Evolutionary conservation across 345 rosid species (phyloP).

Genomic region (Combretum micranthum): DNA sequence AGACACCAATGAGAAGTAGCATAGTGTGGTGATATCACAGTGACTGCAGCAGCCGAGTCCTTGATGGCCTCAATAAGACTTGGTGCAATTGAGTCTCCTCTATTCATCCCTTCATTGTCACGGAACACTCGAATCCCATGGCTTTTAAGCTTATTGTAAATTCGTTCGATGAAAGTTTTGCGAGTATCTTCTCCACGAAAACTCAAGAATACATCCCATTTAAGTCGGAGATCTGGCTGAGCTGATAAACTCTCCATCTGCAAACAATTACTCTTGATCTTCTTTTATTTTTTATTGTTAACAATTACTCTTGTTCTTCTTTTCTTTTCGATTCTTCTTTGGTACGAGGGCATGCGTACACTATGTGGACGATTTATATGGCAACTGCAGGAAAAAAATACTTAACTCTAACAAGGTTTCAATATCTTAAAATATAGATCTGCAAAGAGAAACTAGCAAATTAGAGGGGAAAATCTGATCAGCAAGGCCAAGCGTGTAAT

Average conservation of each 20-base stretch:
- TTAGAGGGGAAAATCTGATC: no score
- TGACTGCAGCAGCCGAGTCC: constrained; percentile 16
- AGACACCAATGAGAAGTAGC: constrained; percentile 24
- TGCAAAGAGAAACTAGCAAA: no score
- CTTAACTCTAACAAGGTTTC: no score
- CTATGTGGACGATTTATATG: no score
- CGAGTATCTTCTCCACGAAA: constrained; percentile 29
- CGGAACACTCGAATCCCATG: constrained; percentile 11
- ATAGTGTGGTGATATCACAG: constrained; percentile 18
- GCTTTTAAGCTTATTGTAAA: constrained; percentile 11
- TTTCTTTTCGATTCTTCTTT: not conserved
- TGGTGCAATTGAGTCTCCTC: constrained; percentile 12
- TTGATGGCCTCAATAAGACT: constrained; percentile 18
- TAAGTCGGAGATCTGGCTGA: constrained; percentile 9
- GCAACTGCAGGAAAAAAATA: no score
- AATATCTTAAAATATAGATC: no score
- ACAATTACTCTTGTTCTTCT: no score
- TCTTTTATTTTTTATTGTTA: no score
- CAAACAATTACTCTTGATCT: no score
- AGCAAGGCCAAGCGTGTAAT: no score
- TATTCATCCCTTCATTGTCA: constrained; percentile 16
- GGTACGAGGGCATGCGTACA: not conserved
- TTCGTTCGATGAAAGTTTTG: constrained; percentile 10
- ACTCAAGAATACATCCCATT: constrained; percentile 31
- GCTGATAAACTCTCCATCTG: constrained; percentile 1